A percentile compares a stretch with the other conserved stretches of the same genome.
Evolutionary conservation across 1,284 basidiomycete species (phyloP).

Genomic region (Ustilago nuda): DNA sequence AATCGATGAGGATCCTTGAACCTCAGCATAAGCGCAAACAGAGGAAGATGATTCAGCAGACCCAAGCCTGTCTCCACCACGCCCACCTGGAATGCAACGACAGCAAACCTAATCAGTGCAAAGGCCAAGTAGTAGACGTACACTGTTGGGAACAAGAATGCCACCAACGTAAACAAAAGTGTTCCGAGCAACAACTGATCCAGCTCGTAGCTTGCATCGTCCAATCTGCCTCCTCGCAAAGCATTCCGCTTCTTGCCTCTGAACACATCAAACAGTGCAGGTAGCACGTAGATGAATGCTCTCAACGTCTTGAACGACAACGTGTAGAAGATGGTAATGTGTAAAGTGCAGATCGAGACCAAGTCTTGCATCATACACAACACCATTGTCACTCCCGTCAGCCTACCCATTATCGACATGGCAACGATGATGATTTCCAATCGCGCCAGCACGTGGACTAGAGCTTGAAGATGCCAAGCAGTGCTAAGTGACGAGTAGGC

Average conservation of each 20-base stretch:
- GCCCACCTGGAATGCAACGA: conserved; percentile 29
- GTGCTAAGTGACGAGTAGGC: conserved; percentile 74
- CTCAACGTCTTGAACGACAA: conserved; percentile 77
- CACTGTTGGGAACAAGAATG: conserved; percentile 91
- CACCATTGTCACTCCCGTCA: conserved; percentile 78
- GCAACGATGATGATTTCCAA: conserved; percentile 69
- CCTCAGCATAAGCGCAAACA: conserved; percentile 88
- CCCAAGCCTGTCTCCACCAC: conserved; percentile 65
- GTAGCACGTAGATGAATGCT: conserved; percentile 75
- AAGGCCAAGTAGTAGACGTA: conserved; percentile 86
- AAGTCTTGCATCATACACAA: conserved; percentile 79
- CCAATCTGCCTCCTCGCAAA: conserved; percentile 81
- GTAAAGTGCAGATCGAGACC: conserved; percentile 77
- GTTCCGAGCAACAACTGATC: conserved; percentile 95
- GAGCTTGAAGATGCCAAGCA: conserved; percentile 28
- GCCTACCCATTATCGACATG: conserved; percentile 74
- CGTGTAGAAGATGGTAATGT: conserved; percentile 80
- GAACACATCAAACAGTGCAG: conserved; percentile 91
- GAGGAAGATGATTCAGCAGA: conserved; percentile 87
- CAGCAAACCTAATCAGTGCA: conserved; percentile 74
- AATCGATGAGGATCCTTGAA: conserved; percentile 85
- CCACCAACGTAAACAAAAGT: conserved; percentile 89
- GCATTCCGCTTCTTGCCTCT: conserved; percentile 75
- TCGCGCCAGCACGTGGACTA: conserved; percentile 19
- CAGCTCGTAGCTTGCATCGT: conserved; percentile 89